phyloP scores from a whole-genome alignment of 2,329 filamentous ascomycete genomes.

The Ceratocystis colombiana region DNA sequence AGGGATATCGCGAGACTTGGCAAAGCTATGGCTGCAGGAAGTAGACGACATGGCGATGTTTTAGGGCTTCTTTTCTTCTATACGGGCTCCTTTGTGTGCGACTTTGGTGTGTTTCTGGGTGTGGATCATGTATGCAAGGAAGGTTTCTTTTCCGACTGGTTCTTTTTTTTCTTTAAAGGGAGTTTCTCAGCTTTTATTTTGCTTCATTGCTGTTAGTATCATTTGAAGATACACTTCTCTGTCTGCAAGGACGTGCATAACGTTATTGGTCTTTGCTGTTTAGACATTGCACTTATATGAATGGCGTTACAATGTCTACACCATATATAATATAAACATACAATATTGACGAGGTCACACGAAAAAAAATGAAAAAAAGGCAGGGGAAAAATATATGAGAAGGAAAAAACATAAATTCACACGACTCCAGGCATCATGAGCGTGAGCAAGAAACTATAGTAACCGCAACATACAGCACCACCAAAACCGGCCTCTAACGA shows the following conservation, averaged over 20 bases:
- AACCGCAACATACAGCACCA: slow-evolving; percentile 7
- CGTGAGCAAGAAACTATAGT: slow-evolving; percentile 9
- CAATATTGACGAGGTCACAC: slow-evolving; percentile 19
- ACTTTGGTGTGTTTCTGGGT: background rate
- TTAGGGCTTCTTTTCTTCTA: slow-evolving; percentile 26
- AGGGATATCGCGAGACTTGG: slow-evolving; percentile 64
- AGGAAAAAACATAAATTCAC: background rate
- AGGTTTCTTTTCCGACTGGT: background rate
- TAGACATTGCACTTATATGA: background rate
- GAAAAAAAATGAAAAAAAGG: slow-evolving; percentile 15
- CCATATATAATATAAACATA: slow-evolving; percentile 11
- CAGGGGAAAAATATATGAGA: slow-evolving; percentile 17
- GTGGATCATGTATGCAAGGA: background rate
- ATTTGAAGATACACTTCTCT: background rate
- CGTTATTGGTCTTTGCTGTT: background rate
- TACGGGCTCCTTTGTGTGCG: background rate
- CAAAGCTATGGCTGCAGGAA: slow-evolving; percentile 57
- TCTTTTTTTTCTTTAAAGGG: slow-evolving; percentile 8
- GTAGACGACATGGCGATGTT: slow-evolving; percentile 46
- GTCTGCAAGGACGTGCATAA: background rate
- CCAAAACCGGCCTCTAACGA: slow-evolving; percentile 1
- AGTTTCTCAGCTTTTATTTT: background rate
- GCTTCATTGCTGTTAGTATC: background rate
- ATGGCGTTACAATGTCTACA: slow-evolving; percentile 12
- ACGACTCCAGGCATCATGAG: slow-evolving; percentile 2